A percentile compares a stretch with the other conserved stretches of the same genome.
Conservation (phyloP, 768 basidiomycete species). For the Russula virescens region DNA sequence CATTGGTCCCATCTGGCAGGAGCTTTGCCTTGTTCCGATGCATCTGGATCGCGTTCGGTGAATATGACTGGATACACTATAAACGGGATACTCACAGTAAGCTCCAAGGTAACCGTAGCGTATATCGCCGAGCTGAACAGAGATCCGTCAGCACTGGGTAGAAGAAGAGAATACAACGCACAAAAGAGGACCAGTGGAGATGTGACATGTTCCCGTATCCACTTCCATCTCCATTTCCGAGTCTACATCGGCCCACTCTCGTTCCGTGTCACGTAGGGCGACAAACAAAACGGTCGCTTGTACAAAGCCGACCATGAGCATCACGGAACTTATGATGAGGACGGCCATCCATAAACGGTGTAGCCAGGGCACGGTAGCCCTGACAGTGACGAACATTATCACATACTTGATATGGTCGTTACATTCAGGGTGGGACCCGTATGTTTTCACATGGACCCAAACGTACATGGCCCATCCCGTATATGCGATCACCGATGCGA, state of each 20-base stretch:
- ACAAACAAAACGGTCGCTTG: neutral
- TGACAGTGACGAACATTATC: constrained; percentile 3
- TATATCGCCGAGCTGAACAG: constrained; percentile 11
- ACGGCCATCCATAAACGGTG: neutral
- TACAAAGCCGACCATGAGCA: constrained; percentile 1
- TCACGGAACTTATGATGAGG: constrained; percentile 1
- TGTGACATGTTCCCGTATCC: no score
- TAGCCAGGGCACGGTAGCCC: constrained; percentile 15
- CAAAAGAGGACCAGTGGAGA: neutral
- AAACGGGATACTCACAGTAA: constrained; percentile 3
- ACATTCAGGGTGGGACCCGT: neutral
- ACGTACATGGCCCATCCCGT: constrained; percentile 14
- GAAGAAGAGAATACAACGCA: neutral
- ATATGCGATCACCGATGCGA: neutral
- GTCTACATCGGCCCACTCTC: no score
- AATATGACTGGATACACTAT: neutral
- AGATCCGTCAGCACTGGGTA: neutral
- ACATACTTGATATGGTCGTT: constrained; percentile 16
- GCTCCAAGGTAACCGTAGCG: constrained; percentile 12
- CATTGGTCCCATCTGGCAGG: neutral
- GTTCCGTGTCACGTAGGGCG: neutral
- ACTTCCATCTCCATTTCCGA: neutral
- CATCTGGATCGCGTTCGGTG: constrained; percentile 6
- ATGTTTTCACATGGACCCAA: neutral
- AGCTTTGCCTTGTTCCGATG: neutral